A percentile compares a stretch with the other conserved stretches of the same genome.
phyloP scores from a whole-genome alignment of 768 basidiomycete genomes.

The Rickenella mellea region DNA sequence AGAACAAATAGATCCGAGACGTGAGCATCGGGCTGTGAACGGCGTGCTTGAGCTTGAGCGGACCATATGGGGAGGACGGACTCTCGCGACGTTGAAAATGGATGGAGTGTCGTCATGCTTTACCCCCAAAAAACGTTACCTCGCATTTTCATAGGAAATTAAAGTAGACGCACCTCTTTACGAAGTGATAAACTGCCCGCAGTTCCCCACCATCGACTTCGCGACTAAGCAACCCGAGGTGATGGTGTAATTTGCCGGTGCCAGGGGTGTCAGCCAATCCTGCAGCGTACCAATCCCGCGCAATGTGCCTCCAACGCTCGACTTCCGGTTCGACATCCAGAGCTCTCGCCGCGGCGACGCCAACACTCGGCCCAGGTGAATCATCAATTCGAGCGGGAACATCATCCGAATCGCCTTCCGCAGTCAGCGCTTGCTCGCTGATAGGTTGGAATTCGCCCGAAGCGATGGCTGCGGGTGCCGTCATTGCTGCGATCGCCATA shows the following conservation, averaged over 20 bases:
- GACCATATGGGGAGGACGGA: slow-evolving; percentile 88
- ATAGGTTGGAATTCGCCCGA: slow-evolving; percentile 13
- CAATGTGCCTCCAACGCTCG: slow-evolving; percentile 84
- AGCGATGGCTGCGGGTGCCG: slow-evolving; percentile 48
- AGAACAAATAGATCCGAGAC: slow-evolving; percentile 79
- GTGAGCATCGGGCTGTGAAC: slow-evolving; percentile 65
- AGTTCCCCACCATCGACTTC: slow-evolving; percentile 79
- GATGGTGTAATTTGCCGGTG: slow-evolving; percentile 91
- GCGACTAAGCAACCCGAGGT: slow-evolving; percentile 78
- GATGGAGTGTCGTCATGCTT: slow-evolving; percentile 88
- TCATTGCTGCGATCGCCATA: slow-evolving; percentile 90
- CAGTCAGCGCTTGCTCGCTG: slow-evolving; percentile 25
- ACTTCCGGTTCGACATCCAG: slow-evolving; percentile 86
- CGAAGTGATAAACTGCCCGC: slow-evolving; percentile 84
- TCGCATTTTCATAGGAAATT: slow-evolving; percentile 1
- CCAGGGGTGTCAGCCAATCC: slow-evolving; percentile 87
- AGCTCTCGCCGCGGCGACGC: slow-evolving; percentile 69
- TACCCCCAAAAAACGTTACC: slow-evolving; percentile 1
- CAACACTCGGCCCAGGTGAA: slow-evolving; percentile 70
- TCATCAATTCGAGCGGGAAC: slow-evolving; percentile 52
- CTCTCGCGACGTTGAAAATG: slow-evolving; percentile 82
- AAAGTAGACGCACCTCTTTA: slow-evolving; percentile 64
- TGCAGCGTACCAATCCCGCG: slow-evolving; percentile 86
- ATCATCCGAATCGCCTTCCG: slow-evolving; percentile 21
- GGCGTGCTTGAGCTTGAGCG: slow-evolving; percentile 56